Conservation (phyloP, 345 rosid species). For the Bruguiera parviflora region DNA sequence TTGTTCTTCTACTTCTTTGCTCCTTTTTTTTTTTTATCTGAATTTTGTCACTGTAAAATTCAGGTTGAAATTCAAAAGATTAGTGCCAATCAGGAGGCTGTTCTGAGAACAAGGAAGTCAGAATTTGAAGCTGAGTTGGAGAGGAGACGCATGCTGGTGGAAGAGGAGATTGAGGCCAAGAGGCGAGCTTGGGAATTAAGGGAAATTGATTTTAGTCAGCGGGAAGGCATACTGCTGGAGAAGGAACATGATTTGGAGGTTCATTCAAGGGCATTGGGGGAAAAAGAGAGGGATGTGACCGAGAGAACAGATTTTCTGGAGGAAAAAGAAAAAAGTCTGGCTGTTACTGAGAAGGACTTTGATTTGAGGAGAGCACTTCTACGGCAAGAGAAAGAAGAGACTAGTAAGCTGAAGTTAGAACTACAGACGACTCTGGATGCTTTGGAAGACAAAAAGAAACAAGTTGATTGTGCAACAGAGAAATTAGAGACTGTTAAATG, state of each 20-base stretch:
- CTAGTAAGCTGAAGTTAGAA: constrained; percentile 52
- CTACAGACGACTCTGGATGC: constrained; percentile 56
- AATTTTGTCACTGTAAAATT: constrained; percentile 16
- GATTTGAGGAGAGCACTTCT: constrained; percentile 39
- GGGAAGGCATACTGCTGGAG: constrained; percentile 62
- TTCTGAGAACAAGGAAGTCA: constrained; percentile 52
- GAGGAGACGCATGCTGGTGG: constrained; percentile 54
- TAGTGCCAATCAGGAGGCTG: constrained; percentile 55
- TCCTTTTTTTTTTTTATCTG: background rate
- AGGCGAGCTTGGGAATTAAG: constrained; percentile 89
- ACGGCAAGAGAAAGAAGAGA: constrained; percentile 59
- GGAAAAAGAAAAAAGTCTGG: constrained; percentile 55
- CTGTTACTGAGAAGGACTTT: constrained; percentile 47
- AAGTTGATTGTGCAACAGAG: constrained; percentile 58
- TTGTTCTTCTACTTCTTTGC: background rate
- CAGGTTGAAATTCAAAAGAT: constrained; percentile 68
- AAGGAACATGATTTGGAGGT: constrained; percentile 81
- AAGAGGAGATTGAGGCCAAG: constrained; percentile 79
- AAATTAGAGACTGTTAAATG: constrained; percentile 71
- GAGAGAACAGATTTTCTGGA: constrained; percentile 51
- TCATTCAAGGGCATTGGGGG: constrained; percentile 49
- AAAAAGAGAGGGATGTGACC: constrained; percentile 64
- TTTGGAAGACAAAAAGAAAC: constrained; percentile 65
- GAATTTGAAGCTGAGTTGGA: constrained; percentile 81
- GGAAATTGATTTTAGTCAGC: constrained; percentile 70